phyloP scores from a whole-genome alignment of 2,329 filamentous ascomycete genomes.

The Sporothrix sp. region DNA sequence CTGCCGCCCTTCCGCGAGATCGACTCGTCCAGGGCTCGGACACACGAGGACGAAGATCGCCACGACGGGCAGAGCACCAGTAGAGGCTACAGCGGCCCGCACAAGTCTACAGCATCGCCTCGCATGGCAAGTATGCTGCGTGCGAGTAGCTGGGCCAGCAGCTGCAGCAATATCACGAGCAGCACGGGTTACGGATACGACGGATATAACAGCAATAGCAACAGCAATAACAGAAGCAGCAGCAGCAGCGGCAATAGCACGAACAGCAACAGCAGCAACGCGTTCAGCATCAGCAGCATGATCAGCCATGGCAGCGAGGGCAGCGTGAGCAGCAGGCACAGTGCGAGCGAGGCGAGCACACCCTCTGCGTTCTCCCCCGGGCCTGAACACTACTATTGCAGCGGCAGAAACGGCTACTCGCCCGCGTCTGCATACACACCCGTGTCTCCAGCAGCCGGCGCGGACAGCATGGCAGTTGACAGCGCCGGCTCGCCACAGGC shows the following conservation, averaged over 20 bases:
- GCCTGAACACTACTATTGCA: conserved; percentile 6
- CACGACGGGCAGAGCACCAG: conserved; percentile 5
- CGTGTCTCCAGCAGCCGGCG: not conserved
- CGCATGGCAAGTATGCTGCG: not conserved
- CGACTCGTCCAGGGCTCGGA: conserved; percentile 10
- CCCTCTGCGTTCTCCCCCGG: conserved; percentile 7
- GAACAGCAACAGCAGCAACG: conserved; percentile 2
- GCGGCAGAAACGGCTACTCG: conserved; percentile 7
- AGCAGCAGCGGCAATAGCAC: not conserved
- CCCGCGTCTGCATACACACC: not conserved
- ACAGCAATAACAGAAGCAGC: not conserved
- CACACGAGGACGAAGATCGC: conserved; percentile 11
- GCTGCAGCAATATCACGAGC: not conserved
- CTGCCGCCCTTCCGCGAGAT: conserved; percentile 16
- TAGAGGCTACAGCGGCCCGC: not conserved
- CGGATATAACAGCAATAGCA: not conserved
- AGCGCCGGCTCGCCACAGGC: not conserved
- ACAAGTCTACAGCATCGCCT: not conserved
- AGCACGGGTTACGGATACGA: not conserved
- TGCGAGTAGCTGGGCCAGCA: not conserved
- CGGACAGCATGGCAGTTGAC: not conserved
- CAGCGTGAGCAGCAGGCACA: conserved; percentile 4
- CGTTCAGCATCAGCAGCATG: conserved; percentile 10
- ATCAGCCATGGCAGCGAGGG: conserved; percentile 8
- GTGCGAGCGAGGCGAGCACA: conserved; percentile 7